These are phyloP conservation scores for Cercospora brassicicola DNA, from an alignment of 2,329 filamentous ascomycete genomes.

Conservation along the genomic window DNA sequence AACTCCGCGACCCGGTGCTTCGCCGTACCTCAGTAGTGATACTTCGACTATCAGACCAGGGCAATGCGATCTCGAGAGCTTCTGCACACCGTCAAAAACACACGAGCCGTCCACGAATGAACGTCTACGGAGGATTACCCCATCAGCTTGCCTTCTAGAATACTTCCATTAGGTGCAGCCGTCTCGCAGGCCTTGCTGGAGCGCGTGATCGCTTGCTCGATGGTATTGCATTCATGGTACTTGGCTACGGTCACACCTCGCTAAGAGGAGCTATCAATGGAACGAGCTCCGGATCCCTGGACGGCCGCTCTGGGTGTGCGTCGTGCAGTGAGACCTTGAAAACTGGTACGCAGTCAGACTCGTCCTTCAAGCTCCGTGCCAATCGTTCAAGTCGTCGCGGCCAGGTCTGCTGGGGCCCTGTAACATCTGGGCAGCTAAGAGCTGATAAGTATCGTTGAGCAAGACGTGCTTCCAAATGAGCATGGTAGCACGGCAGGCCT, in stretches of 20 bases:
- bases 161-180: neutral
- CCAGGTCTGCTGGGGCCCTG: neutral
- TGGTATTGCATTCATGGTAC: slow-evolving; percentile 3
- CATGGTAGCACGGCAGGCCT: neutral
- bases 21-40: neutral
- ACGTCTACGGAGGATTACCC: neutral
- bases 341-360: slow-evolving; percentile 5
- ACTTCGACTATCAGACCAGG: neutral
- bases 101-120: neutral
- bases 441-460: neutral
- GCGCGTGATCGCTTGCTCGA: slow-evolving; percentile 6
- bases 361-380: neutral
- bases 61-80: neutral
- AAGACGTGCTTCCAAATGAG: neutral
- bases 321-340: slow-evolving; percentile 5
- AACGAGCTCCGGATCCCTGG: slow-evolving; percentile 2
- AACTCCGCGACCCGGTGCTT: neutral
- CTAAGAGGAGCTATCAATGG: slow-evolving; percentile 2
- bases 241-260: slow-evolving; percentile 2
- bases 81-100: neutral
- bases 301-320: neutral
- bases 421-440: neutral
- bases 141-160: neutral
- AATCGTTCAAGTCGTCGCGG: neutral
- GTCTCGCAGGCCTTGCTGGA: neutral